Base-by-base conservation (phyloP, 192 early-diverging fungal genomes). In the Funneliformis geosporum region DNA sequence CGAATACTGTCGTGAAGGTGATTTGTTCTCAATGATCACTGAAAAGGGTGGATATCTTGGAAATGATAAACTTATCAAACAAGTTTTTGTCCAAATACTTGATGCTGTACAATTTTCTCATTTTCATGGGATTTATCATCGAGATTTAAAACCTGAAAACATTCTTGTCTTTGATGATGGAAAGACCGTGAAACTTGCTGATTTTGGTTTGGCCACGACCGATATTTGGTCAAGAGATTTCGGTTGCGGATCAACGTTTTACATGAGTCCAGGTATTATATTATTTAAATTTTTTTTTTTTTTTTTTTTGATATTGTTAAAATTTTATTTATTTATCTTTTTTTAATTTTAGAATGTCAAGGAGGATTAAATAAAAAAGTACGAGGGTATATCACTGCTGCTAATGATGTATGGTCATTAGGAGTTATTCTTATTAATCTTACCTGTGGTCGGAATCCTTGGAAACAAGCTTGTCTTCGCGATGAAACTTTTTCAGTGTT, bases 11-110 rank as follows among this genome's bases (percentile, higher is more conserved):
- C 86, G 87, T 16, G 96, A 94, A 50, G 96, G 97, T 42, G 97
- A 99, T 87, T 84, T 99, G 59, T 99, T 99, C 83, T 94, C 96
- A 50, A 91, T 91, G 44, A 98, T 99, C 75, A 95, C 96, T 14
- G 90, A 89, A 40, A 88, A 92, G 16, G 93, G 93, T 55, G 90
- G 87, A 39, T 91, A 95, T 21, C 69, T 88, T 33, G 85, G 87
- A 81, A 90, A 90, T 46, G 94, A 95, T 82, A 66, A 83, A 47
- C 94, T 94, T 40, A 90, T 95, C 55, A 93, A 94, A 28, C 85
- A 88, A 43, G 92, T 97, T 65, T 89, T 98, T 79, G 83, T 93
- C 33, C 94, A 96, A 85, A 92, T 98, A 33, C 83, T 97, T 46
- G 88, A 93, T 73, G 95, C 95, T 18, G 90, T 98, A 60, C 84